Conservation (phyloP, 176 grass and related monocot species). For the Olyra latifolia region DNA sequence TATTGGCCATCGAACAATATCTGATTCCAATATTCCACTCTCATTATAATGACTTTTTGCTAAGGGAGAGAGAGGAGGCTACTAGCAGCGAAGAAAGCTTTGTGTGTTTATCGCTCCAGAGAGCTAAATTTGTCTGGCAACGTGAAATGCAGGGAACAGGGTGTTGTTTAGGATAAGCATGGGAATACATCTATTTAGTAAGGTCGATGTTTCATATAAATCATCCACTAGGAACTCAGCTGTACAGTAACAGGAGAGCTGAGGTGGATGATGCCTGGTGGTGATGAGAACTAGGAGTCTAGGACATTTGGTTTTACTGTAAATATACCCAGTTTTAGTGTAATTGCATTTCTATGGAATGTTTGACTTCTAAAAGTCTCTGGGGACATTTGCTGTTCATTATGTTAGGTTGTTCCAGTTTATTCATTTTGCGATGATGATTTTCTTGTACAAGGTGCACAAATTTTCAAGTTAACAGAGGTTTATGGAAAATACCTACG, state of each 20-base stretch:
- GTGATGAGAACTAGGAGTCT: not conserved
- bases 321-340: not conserved
- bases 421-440: not conserved
- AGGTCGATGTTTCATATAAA: not conserved
- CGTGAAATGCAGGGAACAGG: not conserved
- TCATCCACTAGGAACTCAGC: not conserved
- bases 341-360: not conserved
- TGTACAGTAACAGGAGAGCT: not conserved
- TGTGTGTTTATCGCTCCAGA: slow-evolving; percentile 8
- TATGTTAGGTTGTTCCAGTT: not conserved
- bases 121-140: not conserved
- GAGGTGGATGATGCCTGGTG: not conserved
- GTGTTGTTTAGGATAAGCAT: not conserved
- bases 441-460: not conserved
- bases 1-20: not conserved
- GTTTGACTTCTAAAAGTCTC: not conserved
- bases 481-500: not conserved
- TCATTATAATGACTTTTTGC: not conserved
- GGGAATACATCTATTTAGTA: not conserved
- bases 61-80: not conserved
- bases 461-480: not conserved
- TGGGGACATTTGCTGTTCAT: not conserved
- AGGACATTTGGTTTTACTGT: not conserved
- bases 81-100: not conserved
- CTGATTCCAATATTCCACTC: not conserved